phyloP scores from a whole-genome alignment of 164 flowering plant species.

The Magnolia changhungtana region DNA sequence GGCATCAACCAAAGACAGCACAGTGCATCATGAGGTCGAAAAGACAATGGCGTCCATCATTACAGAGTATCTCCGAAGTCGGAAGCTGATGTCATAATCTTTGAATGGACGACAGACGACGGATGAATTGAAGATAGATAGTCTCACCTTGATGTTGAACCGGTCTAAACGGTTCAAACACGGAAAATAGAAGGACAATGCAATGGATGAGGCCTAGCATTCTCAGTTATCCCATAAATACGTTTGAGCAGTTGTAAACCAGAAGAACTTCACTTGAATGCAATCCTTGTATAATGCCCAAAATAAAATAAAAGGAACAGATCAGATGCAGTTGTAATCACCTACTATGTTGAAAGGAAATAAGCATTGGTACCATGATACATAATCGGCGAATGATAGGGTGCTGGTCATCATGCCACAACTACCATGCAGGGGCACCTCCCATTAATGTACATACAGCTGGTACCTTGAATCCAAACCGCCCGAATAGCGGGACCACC shows the following conservation, averaged over 20 bases:
- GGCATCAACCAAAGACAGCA: slow-evolving; percentile 39
- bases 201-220: not conserved
- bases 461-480: too few relatives aligned
- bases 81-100: slow-evolving; percentile 3
- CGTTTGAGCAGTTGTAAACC: not conserved
- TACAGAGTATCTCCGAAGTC: slow-evolving; percentile 89
- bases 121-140: not conserved
- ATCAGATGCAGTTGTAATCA: slow-evolving; percentile 7
- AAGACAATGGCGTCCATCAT: slow-evolving; percentile 81
- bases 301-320: not conserved
- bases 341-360: not conserved
- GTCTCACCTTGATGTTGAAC: not conserved
- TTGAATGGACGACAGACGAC: not conserved
- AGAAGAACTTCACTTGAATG: not conserved
- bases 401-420: not conserved
- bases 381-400: not conserved
- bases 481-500: too few relatives aligned
- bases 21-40: slow-evolving; percentile 43
- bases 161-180: slow-evolving; percentile 4
- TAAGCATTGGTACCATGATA: not conserved
- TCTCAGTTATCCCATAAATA: slow-evolving; percentile 1
- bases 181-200: not conserved
- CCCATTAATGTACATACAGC: too few relatives aligned
- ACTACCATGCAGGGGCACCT: too few relatives aligned
- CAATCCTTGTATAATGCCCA: slow-evolving; percentile 6